Base-by-base conservation (phyloP, 345 rosid species). In the Salix brachista region DNA sequence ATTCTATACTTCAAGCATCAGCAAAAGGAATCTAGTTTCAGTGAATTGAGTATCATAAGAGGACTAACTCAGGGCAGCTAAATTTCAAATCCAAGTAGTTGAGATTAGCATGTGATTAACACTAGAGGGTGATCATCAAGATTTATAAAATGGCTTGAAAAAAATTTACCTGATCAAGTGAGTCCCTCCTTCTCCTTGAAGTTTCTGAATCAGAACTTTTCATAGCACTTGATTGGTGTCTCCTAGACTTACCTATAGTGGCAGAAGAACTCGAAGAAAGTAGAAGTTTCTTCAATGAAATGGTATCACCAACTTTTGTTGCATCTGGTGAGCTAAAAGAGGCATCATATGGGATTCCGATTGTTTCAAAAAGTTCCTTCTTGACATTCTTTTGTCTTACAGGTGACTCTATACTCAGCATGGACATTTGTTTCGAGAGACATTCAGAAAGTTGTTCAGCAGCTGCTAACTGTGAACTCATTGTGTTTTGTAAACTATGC, bases 181-280 rank as follows among this genome's bases (percentile, higher is more conserved):
- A 96, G 77, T 96, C 94, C 81, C 98, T 88, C 80, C 91, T 90
- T 80, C 99, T 92, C 89, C 99, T 87, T 16, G 90, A 86, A 75
- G 89, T 90, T 85, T 91, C 99, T 70, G 94, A 86, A 73, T 91
- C 96, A 73, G 83, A 84, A 81, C 82, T 82, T 82, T 87, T 91
- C 76, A 66, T 64, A 67, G 87, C 90, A 87, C 93, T 85, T 66
- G 90, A 87, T 70, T 81, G 90, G 70, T 75, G 77, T 70, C 88
- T 90, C 80, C 85, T 81, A 62, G 91, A 88, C 84, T 87, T 91
- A 80, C 85, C 83, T 83, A 78, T 87, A 54, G 84, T 72, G 69
- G 88, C 83, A 83, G 87, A 77, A 79, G 90, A 89, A 82, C 84
- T 85, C 73, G 92, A 85, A 77, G 91, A 89, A 69, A 78, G 78